Base-by-base conservation (phyloP, 2,329 filamentous ascomycete species). In the Dryadomyces quercus-mongolicae region DNA sequence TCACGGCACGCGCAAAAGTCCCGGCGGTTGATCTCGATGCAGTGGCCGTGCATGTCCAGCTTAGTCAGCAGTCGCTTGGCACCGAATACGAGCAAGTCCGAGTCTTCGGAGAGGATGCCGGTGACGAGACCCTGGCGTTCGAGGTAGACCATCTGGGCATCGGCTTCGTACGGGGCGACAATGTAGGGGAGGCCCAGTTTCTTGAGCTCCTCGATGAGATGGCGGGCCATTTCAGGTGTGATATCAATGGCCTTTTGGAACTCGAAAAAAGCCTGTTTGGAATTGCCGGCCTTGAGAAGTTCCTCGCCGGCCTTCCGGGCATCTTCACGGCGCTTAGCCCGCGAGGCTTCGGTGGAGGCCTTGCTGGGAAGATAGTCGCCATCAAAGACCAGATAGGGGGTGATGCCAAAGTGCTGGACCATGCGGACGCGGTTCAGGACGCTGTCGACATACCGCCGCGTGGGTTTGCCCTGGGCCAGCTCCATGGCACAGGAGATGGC, bases 311-410 rank as follows among this genome's bases (percentile, higher is more conserved):
- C 67, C 64, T 80, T 81, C 66, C 81, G 89, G 68, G 84, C 88
- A 57, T 92, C 85, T 59, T 89, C 83, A 49, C 93, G 81, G 58
- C 81, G 81, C 59, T 82, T 81, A n/a, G 78, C 78, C 53, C 93
- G 80, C 15, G 87, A 84, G 36, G 80, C 77, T 66, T 98, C 93
- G 1, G 92, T 97, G 31, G 77, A 81, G 16, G 88, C 85, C 69
- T 98, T 98, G 74, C 91, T 95, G 36, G 93, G 93, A 22, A 98
- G 77, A 65, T 86, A 90, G 66, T 96, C 93, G 58, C 93, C 93
- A 70, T 98, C 93, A 66, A 98, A 98, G 40, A 98, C 86, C 54
- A 98, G 72, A 67, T 94, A 98, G 0, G 93, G 93, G n/a, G 78
- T 95, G 44, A 97, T 81, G 22, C 91, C 92, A 66, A 94, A 96